Evolutionary conservation across 2,329 filamentous ascomycete genomes (phyloP).

Genomic region (Pseudocercospora ulei): DNA sequence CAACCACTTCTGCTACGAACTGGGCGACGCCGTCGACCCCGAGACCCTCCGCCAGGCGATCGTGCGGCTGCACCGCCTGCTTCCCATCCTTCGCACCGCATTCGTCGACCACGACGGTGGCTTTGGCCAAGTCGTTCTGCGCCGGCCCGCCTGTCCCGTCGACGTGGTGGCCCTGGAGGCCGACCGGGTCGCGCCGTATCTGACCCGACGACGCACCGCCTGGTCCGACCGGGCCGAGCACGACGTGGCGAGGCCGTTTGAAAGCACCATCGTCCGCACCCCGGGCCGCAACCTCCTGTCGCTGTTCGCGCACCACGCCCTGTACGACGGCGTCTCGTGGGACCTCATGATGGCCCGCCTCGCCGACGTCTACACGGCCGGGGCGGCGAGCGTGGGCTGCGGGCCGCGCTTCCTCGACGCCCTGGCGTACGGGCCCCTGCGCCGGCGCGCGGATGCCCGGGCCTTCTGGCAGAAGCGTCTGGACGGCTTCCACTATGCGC

Average conservation of each 20-base stretch:
- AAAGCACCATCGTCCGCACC: constrained; percentile 41
- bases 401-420: constrained; percentile 56
- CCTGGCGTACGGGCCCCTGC: constrained; percentile 59
- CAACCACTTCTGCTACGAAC: constrained; percentile 57
- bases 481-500: constrained; percentile 33
- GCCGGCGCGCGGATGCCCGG: constrained; percentile 40
- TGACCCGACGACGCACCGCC: constrained; percentile 35
- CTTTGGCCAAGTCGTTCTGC: constrained; percentile 61
- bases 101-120: constrained; percentile 68
- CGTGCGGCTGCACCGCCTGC: constrained; percentile 42
- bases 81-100: constrained; percentile 60
- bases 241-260: constrained; percentile 46
- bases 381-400: constrained; percentile 23
- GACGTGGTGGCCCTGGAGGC: constrained; percentile 35
- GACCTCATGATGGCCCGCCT: constrained; percentile 56
- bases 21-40: constrained; percentile 43
- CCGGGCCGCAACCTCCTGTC: constrained; percentile 40
- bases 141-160: constrained; percentile 22
- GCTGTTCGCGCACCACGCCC: constrained; percentile 68
- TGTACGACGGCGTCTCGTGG: constrained; percentile 80
- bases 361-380: constrained; percentile 42
- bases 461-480: constrained; percentile 58
- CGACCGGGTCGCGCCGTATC: constrained; percentile 31
- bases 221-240: constrained; percentile 50
- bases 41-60: constrained; percentile 50